phyloP scores from a whole-genome alignment of 352 stramenopile genomes.

The Globisporangium paddicum region DNA sequence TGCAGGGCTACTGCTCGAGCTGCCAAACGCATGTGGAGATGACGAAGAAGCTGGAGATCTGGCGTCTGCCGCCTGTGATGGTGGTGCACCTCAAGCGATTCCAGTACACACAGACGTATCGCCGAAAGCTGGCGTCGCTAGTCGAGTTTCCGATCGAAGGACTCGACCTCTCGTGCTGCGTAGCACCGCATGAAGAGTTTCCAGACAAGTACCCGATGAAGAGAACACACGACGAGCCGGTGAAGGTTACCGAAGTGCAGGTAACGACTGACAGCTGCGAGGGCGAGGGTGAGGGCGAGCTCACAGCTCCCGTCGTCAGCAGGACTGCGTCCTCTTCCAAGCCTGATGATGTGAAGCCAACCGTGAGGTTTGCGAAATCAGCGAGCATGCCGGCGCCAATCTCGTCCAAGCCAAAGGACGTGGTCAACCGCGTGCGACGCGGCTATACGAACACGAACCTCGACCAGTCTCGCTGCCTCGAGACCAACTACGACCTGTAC shows the following conservation, averaged over 20 bases:
- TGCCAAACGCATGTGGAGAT: slow-evolving; percentile 95
- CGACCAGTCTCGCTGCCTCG: slow-evolving; percentile 79
- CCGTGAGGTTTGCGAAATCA: slow-evolving; percentile 13
- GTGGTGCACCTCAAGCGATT: slow-evolving; percentile 99
- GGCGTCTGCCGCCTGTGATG: slow-evolving; percentile 95
- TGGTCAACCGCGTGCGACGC: slow-evolving; percentile 64
- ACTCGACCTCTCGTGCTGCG: slow-evolving; percentile 91
- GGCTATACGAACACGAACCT: slow-evolving; percentile 89
- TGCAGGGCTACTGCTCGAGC: slow-evolving; percentile 93
- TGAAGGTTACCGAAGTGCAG: neutral
- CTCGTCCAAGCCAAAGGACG: slow-evolving; percentile 13
- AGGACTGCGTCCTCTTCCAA: slow-evolving; percentile 5
- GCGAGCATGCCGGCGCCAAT: neutral
- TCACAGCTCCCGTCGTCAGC: too few relatives aligned
- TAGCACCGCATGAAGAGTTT: slow-evolving; percentile 79
- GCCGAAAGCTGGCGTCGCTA: slow-evolving; percentile 83
- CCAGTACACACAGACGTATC: slow-evolving; percentile 94
- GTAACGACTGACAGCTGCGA: neutral
- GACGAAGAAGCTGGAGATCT: slow-evolving; percentile 99
- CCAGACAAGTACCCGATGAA: slow-evolving; percentile 80
- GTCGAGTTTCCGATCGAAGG: slow-evolving; percentile 96
- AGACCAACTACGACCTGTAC: slow-evolving; percentile 88
- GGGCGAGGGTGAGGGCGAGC: neutral
- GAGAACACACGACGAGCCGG: slow-evolving; percentile 21
- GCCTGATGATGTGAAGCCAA: slow-evolving; percentile 5